Evolutionary conservation across 768 basidiomycete genomes (phyloP).

Genomic region (Tylopilus sp.): DNA sequence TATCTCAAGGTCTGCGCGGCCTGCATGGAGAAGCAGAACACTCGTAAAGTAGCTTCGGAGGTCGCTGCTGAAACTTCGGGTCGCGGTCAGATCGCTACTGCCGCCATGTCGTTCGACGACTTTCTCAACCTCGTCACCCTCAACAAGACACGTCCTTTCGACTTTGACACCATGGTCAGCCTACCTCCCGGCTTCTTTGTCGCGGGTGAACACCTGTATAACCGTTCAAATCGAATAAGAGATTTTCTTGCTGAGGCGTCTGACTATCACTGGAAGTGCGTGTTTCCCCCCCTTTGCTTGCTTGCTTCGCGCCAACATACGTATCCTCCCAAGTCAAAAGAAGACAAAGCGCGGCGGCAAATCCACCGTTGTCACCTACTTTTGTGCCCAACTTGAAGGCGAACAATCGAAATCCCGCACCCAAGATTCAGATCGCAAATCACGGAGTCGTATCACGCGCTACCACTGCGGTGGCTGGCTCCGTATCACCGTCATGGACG

Average conservation of each 20-base stretch:
- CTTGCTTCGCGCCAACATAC: not conserved
- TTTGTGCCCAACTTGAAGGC: constrained; percentile 34
- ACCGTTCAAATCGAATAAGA: constrained; percentile 34
- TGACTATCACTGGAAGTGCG: constrained; percentile 35
- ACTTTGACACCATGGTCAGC: constrained; percentile 35
- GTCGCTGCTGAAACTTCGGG: constrained; percentile 26
- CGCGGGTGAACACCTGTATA: constrained; percentile 33
- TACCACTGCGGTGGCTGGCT: constrained; percentile 35
- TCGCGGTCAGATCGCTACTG: constrained; percentile 34
- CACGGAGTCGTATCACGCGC: constrained; percentile 32
- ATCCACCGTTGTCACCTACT: constrained; percentile 35
- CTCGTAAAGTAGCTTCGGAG: constrained; percentile 32
- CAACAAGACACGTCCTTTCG: constrained; percentile 31
- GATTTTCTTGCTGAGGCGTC: constrained; percentile 33
- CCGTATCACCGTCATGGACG: constrained; percentile 36
- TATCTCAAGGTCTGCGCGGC: constrained; percentile 31
- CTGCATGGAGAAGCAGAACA: constrained; percentile 34
- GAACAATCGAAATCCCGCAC: constrained; percentile 34
- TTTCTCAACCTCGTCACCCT: constrained; percentile 31
- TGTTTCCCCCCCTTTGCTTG: not conserved
- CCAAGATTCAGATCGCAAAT: constrained; percentile 32
- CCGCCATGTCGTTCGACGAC: constrained; percentile 33
- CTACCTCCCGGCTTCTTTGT: constrained; percentile 30
- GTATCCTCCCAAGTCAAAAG: constrained; percentile 23
- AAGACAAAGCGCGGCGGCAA: constrained; percentile 35